phyloP scores from a whole-genome alignment of 345 rosid genomes.

The Populus davidiana region DNA sequence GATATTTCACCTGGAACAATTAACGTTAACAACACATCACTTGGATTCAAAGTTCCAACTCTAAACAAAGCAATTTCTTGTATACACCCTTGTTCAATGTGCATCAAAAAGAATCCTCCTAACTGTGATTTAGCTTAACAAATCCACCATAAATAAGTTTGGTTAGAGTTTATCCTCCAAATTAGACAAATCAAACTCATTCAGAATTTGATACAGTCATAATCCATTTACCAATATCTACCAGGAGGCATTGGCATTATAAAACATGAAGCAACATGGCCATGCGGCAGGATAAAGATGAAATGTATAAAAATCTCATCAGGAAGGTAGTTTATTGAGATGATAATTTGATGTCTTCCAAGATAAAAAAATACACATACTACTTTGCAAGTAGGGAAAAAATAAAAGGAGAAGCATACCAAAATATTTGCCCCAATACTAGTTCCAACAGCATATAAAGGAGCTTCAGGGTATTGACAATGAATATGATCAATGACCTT shows the following conservation, averaged over 20 bases:
- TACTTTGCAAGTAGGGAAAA: not conserved
- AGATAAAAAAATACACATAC: not conserved
- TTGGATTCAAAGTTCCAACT: not conserved
- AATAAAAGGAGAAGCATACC: constrained; percentile 23
- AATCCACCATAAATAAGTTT: too few species aligned
- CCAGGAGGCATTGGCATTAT: not conserved
- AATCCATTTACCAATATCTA: not conserved
- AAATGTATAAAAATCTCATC: not conserved
- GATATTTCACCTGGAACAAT: constrained; percentile 39
- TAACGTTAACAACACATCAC: not conserved
- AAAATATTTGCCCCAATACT: constrained; percentile 44
- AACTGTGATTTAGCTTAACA: too few species aligned
- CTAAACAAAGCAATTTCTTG: not conserved
- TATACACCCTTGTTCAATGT: too few species aligned
- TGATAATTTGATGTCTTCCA: not conserved
- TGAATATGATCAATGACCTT: constrained; percentile 25
- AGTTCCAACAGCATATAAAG: constrained; percentile 42
- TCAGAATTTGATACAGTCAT: too few species aligned
- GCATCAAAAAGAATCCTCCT: too few species aligned
- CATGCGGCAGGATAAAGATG: not conserved
- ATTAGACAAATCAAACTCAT: too few species aligned
- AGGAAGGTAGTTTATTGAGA: not conserved
- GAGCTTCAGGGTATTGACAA: constrained; percentile 36
- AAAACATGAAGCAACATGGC: not conserved
- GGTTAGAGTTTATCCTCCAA: too few species aligned